Conservation (phyloP, 345 rosid genomes). For the Aethionema arabicum region DNA sequence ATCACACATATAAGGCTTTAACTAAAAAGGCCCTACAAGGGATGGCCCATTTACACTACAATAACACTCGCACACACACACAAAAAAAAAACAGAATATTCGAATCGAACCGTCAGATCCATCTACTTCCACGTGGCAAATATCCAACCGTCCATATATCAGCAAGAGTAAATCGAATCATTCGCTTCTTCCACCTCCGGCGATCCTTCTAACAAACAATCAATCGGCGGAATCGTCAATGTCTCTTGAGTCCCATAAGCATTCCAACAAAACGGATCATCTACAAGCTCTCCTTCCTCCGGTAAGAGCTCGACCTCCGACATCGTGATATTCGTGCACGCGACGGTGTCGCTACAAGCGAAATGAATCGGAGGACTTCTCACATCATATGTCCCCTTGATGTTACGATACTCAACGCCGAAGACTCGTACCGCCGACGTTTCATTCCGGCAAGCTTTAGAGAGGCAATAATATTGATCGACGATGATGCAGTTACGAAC, state of each 20-base stretch:
- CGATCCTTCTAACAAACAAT: slow-evolving; percentile 74
- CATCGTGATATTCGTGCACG: slow-evolving; percentile 90
- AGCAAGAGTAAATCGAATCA: slow-evolving; percentile 46
- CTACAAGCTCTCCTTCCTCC: slow-evolving; percentile 75
- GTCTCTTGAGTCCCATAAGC: slow-evolving; percentile 90
- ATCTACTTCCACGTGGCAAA: slow-evolving; percentile 10
- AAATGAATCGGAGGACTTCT: slow-evolving; percentile 80
- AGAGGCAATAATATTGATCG: slow-evolving; percentile 81
- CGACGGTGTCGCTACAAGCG: slow-evolving; percentile 88
- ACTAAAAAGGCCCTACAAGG: slow-evolving; percentile 53
- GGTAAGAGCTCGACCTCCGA: slow-evolving; percentile 93
- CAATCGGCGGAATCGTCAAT: slow-evolving; percentile 70
- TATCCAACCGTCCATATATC: slow-evolving; percentile 14
- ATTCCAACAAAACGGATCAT: slow-evolving; percentile 97
- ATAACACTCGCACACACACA: not conserved
- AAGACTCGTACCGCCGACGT: slow-evolving; percentile 82
- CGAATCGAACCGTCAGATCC: not conserved
- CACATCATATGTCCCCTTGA: slow-evolving; percentile 88
- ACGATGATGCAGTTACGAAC: slow-evolving; percentile 85
- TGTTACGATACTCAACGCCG: slow-evolving; percentile 65
- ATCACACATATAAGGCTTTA: slow-evolving; percentile 59
- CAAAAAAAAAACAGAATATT: too few species aligned
- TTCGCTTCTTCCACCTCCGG: slow-evolving; percentile 46
- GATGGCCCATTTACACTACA: slow-evolving; percentile 47
- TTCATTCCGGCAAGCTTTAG: slow-evolving; percentile 67